phyloP scores from a whole-genome alignment of 2,329 filamentous ascomycete species.

The Colletotrichum sp. region DNA sequence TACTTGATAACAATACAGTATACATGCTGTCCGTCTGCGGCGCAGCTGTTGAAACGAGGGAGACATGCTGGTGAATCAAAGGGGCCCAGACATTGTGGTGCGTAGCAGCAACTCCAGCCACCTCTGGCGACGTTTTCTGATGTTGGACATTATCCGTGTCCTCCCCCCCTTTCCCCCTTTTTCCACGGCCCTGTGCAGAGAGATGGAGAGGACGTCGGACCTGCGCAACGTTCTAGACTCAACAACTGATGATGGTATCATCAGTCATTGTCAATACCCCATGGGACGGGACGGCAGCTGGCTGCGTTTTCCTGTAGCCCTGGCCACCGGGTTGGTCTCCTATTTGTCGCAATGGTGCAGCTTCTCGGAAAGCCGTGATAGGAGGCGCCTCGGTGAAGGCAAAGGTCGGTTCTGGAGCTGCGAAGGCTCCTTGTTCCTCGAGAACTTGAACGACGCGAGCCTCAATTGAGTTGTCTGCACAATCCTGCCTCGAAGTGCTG shows the following conservation, averaged over 20 bases:
- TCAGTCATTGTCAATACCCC: not conserved
- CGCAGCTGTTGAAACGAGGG: not conserved
- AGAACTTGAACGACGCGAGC: not conserved
- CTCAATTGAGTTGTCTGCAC: not conserved
- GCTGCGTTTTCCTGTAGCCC: not conserved
- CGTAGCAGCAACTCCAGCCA: not conserved
- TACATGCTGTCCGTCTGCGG: not conserved
- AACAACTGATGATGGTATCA: not conserved
- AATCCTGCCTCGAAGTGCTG: not conserved
- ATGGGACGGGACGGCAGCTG: not conserved
- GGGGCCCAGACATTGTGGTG: not conserved
- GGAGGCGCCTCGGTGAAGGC: not conserved
- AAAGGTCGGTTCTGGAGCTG: not conserved
- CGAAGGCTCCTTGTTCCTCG: not conserved
- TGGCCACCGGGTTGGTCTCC: not conserved
- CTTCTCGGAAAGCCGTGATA: not conserved
- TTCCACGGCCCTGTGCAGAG: not conserved
- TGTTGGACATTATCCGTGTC: not conserved
- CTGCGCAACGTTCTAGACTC: not conserved
- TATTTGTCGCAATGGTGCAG: not conserved
- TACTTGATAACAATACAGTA: not conserved
- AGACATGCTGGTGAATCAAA: not conserved
- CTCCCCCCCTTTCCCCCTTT: too few relatives aligned
- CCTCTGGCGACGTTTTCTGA: not conserved
- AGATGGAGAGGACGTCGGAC: not conserved